Evolutionary conservation across 2,329 filamentous ascomycete genomes (phyloP), one percentile per base, ranked within the genome.

Genomic region (Hypoxylon sp.): DNA sequence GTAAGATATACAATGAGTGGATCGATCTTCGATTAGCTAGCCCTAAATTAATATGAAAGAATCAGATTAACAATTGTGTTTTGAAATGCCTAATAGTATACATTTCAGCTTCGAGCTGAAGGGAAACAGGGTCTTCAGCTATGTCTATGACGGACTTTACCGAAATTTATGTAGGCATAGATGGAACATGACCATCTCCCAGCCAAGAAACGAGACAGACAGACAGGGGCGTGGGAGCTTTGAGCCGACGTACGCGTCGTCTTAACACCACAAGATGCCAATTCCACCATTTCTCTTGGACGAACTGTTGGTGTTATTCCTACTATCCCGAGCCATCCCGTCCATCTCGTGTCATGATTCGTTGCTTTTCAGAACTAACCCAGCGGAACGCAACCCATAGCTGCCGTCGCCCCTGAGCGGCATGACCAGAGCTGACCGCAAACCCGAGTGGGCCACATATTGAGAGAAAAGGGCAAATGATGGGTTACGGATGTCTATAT

Each of bases 101-200:
- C 20, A 8, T 48, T 8, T 30, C 24, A 17, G 19, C 22, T 8
- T 1, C 11, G 6, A 46, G 43, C 24, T 48, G 13, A 48, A 26
- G 17, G 15, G 43, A n/a, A 30, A 5, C 44, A 48, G 30, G 44
- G 15, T 48, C 17, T 28, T 48, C 24, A 24, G n/a, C 44, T 48
- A 30, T 3, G 20, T 46, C 20, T 24, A 17, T 26, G 15, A 24
- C 6, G 15, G 4, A 4, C 15, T 28, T 28, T 13, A 30, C 24
- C 30, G 11, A 1, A 19, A 48, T 24, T 24, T 6, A n/a, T n/a
- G n/a, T n/a, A n/a, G n/a, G n/a, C n/a, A n/a, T 26, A 17, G 30
- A 48, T 19, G 17, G 20, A 28, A 48, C 15, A 48, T 8, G 13
- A 48, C 15, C 43, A 22, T n/a, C 1, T 30, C 4, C 8, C 15